Conservation (phyloP, 1,284 basidiomycete genomes). For the Cerrena zonata region DNA sequence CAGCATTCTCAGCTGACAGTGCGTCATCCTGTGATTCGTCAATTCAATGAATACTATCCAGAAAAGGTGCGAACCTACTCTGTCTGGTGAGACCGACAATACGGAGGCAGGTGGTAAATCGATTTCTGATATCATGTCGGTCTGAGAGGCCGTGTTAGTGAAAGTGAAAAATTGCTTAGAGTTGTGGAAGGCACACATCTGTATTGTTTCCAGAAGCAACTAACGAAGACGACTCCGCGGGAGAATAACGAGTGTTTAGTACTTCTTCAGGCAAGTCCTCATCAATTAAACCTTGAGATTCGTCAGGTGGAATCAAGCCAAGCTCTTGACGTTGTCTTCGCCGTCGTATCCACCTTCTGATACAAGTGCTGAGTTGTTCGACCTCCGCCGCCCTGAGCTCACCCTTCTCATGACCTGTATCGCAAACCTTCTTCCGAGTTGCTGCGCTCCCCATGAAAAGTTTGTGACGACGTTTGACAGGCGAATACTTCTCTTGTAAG, state of each 20-base stretch:
- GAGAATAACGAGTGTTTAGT: too few species aligned
- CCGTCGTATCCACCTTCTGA: slow-evolving; percentile 53
- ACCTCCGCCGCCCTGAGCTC: slow-evolving; percentile 48
- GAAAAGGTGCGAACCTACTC: background rate
- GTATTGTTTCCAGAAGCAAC: background rate
- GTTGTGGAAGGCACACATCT: background rate
- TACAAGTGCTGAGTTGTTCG: slow-evolving; percentile 37
- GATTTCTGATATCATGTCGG: slow-evolving; percentile 14
- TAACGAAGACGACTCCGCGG: too few species aligned
- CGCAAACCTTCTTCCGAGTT: slow-evolving; percentile 37
- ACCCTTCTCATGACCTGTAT: slow-evolving; percentile 47
- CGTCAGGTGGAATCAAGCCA: slow-evolving; percentile 12
- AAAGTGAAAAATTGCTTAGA: background rate
- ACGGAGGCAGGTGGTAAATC: slow-evolving; percentile 23
- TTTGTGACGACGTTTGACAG: slow-evolving; percentile 42
- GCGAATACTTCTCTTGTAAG: slow-evolving; percentile 48
- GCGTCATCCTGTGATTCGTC: background rate
- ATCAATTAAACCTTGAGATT: background rate
- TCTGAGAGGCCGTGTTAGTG: slow-evolving; percentile 7
- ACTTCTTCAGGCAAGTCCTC: too few species aligned
- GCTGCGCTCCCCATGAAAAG: slow-evolving; percentile 55
- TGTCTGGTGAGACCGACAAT: slow-evolving; percentile 7
- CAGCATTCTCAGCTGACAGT: background rate
- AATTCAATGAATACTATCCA: background rate
- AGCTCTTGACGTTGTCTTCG: slow-evolving; percentile 22